Percentiles rank a stretch among this genome's conserved stretches.
phyloP scores from a whole-genome alignment of 2,329 filamentous ascomycete species.

The Phoma sp. region DNA sequence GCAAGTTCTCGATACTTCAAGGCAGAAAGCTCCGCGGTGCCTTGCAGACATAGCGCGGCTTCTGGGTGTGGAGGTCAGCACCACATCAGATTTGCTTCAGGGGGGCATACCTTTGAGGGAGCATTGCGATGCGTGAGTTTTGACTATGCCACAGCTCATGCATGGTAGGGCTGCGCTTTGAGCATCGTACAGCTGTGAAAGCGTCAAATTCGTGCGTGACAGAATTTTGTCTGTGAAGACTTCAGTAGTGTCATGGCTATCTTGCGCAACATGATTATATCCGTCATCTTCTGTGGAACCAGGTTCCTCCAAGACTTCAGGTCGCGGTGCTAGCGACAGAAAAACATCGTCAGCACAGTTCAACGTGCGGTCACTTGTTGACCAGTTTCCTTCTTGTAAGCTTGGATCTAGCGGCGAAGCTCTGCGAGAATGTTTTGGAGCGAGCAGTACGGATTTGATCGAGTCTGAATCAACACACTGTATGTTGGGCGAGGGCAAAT shows the following conservation, averaged over 20 bases:
- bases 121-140: not conserved
- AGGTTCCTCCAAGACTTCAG: not conserved
- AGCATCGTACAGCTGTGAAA: not conserved
- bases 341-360: not conserved
- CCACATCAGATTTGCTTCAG: not conserved
- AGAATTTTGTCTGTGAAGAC: not conserved
- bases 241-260: not conserved
- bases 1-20: conserved; percentile 22
- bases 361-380: not conserved
- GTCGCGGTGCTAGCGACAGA: not conserved
- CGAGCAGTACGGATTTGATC: not conserved
- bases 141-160: conserved; percentile 32
- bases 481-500: not conserved
- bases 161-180: conserved; percentile 22
- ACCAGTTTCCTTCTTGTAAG: not conserved
- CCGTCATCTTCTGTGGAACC: not conserved
- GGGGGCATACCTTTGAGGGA: not conserved
- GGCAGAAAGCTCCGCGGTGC: conserved; percentile 17
- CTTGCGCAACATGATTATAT: not conserved
- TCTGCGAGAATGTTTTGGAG: not conserved
- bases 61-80: not conserved
- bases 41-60: not conserved
- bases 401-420: not conserved
- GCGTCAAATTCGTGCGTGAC: not conserved
- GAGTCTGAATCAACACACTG: not conserved